These are phyloP conservation scores for Primulina eburnea DNA, from an alignment of 257 asterid species.

Conservation along the genomic window DNA sequence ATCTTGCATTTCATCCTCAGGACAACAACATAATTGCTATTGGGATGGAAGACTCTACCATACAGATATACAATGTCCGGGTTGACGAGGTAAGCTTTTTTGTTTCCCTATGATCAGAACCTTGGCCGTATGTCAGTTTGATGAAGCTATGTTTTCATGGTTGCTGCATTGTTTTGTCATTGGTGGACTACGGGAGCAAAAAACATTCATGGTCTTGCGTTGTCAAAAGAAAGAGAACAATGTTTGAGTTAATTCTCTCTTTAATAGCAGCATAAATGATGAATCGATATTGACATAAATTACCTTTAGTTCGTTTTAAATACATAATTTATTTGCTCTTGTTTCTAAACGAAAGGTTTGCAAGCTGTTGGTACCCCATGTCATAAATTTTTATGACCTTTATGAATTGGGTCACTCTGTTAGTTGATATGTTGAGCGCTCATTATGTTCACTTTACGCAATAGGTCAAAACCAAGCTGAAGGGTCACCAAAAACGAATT, in stretches of 20 bases:
- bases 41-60: constrained; percentile 55
- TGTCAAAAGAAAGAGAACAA: background rate
- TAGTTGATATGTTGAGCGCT: background rate
- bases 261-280: background rate
- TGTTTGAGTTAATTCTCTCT: background rate
- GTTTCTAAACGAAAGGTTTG: background rate
- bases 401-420: background rate
- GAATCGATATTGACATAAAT: background rate
- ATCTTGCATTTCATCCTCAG: constrained; percentile 67
- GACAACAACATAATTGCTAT: constrained; percentile 56
- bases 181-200: background rate
- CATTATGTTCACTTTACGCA: background rate
- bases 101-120: constrained; percentile 8
- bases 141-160: constrained; percentile 14
- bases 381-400: too few species aligned
- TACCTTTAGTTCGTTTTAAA: background rate
- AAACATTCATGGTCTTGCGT: background rate
- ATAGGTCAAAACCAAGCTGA: constrained; percentile 87
- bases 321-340: background rate
- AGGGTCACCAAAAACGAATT: constrained; percentile 91
- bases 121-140: constrained; percentile 1
- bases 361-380: background rate
- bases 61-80: constrained; percentile 54
- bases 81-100: constrained; percentile 74
- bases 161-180: background rate